These are phyloP conservation scores for Phyllosticta ampelicida DNA, from an alignment of 2,329 filamentous ascomycete genomes.

Conservation along the genomic window DNA sequence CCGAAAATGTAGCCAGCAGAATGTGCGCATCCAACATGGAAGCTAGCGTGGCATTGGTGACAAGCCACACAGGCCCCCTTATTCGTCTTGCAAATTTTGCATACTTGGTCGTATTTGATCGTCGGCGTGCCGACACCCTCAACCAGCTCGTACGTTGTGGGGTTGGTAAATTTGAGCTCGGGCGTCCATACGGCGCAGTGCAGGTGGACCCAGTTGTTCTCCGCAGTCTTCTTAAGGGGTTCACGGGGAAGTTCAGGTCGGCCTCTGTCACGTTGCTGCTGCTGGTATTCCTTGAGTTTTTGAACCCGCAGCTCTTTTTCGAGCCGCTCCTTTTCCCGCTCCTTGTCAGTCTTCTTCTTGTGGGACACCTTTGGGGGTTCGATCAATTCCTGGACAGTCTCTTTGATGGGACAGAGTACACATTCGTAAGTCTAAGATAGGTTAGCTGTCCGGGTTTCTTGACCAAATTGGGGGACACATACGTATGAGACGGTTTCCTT, in stretches of 20 bases:
- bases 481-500: slow-evolving; percentile 86
- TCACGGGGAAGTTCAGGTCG: slow-evolving; percentile 78
- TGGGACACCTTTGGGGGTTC: slow-evolving; percentile 67
- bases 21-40: slow-evolving; percentile 87
- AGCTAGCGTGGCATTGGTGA: slow-evolving; percentile 57
- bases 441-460: slow-evolving; percentile 13
- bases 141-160: slow-evolving; percentile 68
- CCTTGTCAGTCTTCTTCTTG: slow-evolving; percentile 87
- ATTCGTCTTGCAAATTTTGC: slow-evolving; percentile 70
- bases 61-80: slow-evolving; percentile 76
- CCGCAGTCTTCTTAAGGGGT: slow-evolving; percentile 82
- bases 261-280: slow-evolving; percentile 72
- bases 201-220: slow-evolving; percentile 98
- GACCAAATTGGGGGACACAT: slow-evolving; percentile 26
- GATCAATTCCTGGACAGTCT: slow-evolving; percentile 72
- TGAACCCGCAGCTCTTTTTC: slow-evolving; percentile 77
- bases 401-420: slow-evolving; percentile 75
- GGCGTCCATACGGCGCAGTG: slow-evolving; percentile 85
- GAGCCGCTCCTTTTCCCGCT: slow-evolving; percentile 74
- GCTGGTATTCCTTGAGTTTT: slow-evolving; percentile 70
- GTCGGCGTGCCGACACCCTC: slow-evolving; percentile 69
- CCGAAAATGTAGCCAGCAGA: slow-evolving; percentile 73
- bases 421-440: slow-evolving; percentile 68
- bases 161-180: slow-evolving; percentile 85
- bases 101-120: slow-evolving; percentile 69